A percentile compares a stretch with the other conserved stretches of the same genome.
Evolutionary conservation across 2,329 filamentous ascomycete species (phyloP).

Genomic region (Colletotrichum incanum): DNA sequence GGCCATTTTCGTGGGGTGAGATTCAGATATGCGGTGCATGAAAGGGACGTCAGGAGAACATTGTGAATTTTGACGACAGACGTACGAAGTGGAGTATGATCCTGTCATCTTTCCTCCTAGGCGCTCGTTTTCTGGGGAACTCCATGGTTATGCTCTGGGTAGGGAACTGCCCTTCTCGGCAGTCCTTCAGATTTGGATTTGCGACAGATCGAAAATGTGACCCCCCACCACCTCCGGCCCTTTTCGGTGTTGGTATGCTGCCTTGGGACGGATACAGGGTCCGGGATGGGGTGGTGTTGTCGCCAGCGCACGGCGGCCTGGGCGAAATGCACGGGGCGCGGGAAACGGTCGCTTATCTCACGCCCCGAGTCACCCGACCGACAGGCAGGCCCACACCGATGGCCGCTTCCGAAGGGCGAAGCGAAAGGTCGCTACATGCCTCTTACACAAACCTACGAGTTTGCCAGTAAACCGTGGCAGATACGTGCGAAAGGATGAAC

Average conservation of each 20-base stretch:
- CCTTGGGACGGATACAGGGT: conserved; percentile 7
- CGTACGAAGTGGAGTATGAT: conserved; percentile 87
- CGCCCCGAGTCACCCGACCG: conserved; percentile 36
- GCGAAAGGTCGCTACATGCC: background rate
- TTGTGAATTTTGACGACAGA: conserved; percentile 31
- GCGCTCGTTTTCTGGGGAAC: conserved; percentile 50
- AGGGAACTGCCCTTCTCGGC: background rate
- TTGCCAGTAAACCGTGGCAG: background rate
- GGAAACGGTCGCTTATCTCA: conserved; percentile 39
- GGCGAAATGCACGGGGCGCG: conserved; percentile 9
- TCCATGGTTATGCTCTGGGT: conserved; percentile 49
- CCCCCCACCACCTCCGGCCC: conserved; percentile 20
- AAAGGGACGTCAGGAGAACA: conserved; percentile 33
- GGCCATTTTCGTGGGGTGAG: conserved; percentile 13
- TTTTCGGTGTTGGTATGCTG: conserved; percentile 14
- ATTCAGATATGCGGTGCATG: conserved; percentile 19
- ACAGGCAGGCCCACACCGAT: conserved; percentile 24
- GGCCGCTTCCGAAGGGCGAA: conserved; percentile 18
- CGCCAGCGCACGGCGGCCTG: conserved; percentile 15
- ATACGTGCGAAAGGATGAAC: conserved; percentile 17
- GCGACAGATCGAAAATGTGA: background rate
- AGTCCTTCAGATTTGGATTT: background rate
- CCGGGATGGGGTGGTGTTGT: conserved; percentile 25
- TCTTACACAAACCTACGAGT: background rate
- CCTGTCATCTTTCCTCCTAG: conserved; percentile 72